Base-by-base conservation (phyloP, 345 rosid species). In the Nasturtium officinale region DNA sequence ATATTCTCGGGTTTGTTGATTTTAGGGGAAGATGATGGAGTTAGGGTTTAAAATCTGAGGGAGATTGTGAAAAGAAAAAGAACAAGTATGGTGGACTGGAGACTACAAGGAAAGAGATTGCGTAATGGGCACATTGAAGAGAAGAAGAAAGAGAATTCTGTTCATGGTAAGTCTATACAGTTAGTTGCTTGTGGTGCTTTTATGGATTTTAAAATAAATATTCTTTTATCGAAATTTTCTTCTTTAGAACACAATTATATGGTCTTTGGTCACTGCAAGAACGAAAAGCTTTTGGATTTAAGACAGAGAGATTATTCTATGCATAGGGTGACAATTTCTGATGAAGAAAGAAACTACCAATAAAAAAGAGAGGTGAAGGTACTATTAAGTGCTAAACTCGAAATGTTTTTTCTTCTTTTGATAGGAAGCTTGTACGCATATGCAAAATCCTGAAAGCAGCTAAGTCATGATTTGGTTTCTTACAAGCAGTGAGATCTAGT, bases 1-100 rank as follows among this genome's bases (percentile, higher is more conserved):
- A 47, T 86, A 26, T 87, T 88, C 9, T 87, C 69, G 40, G 88
- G 89, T 59, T 79, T 84, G 67, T 73, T 89, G 85, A 72, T 91
- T 50, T 77, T 91, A 53, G 96, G 97, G 74, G 90, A 86, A 81
- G 89, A 85, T 40, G 77, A 82, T 80, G 96, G 96, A 65, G 87
- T 87, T 56, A 80, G 85, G 73, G 85, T 85, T 56, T 81, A 85
- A 50, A 50, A 81, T 86, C 75, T 91, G 74, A 86, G 79, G 83
- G 84, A 79, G 28, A 43, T 91, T 64, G 83, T 74, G 53, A 23
- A 87, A 85, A n/a, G n/a, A n/a, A n/a, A 72, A 85, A 85, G 53
- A 81, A 75, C 2, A 58, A 84, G 75, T 84, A 85, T 61, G 71
- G 79, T 72, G 79, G n/a, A n/a, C n/a, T n/a, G 46, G 37, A 85